phyloP scores from a whole-genome alignment of 2,329 filamentous ascomycete species.

The Microsporum canis region DNA sequence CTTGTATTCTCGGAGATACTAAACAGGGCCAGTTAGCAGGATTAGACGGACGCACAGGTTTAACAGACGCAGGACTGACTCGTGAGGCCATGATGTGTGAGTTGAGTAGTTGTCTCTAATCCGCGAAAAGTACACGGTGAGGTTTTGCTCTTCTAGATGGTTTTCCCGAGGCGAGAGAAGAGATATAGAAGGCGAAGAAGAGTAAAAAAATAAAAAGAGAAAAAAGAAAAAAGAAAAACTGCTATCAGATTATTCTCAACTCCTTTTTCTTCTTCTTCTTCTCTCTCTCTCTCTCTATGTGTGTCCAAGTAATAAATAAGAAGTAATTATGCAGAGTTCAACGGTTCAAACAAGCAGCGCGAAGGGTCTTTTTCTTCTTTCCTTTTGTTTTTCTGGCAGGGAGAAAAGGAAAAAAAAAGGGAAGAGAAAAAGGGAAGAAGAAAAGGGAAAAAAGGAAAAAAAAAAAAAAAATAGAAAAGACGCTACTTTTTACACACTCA shows the following conservation, averaged over 20 bases:
- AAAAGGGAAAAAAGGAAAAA: background rate
- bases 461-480: background rate
- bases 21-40: background rate
- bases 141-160: background rate
- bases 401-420: background rate
- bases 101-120: background rate
- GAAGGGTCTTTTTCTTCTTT: background rate
- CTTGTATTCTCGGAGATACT: conserved; percentile 89
- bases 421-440: background rate
- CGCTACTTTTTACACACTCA: no score
- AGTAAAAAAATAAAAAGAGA: background rate
- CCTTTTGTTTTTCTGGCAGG: background rate
- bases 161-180: background rate
- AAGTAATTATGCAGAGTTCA: no score
- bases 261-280: no score
- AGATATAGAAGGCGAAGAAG: background rate
- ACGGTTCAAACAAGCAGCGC: background rate
- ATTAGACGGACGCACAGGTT: background rate
- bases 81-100: conserved; percentile 1
- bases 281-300: no score
- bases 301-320: no score
- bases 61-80: background rate
- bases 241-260: no score
- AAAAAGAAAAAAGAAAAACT: background rate
- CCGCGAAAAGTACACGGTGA: background rate